Evolutionary conservation across 2,329 filamentous ascomycete genomes (phyloP).

Genomic region (Penicillium sclerotigenum): DNA sequence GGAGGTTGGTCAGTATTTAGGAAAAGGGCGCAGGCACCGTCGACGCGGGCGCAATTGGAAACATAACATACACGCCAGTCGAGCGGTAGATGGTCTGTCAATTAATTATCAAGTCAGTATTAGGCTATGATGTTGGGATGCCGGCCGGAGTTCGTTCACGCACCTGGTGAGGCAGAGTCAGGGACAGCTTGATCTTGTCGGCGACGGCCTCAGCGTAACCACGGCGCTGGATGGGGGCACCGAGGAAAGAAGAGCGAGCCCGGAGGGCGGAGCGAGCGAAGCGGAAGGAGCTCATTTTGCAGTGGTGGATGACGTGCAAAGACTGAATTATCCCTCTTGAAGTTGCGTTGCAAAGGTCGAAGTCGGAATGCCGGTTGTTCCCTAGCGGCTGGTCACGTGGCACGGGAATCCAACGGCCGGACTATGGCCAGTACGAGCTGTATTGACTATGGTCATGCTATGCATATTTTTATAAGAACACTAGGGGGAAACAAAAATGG

Average conservation of each 20-base stretch:
- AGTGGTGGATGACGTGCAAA: conserved; percentile 32
- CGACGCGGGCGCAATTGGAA: conserved; percentile 9
- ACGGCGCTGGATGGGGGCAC: conserved; percentile 76
- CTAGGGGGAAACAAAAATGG: neutral
- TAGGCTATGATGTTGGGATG: neutral
- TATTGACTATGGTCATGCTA: conserved; percentile 1
- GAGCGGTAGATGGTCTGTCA: conserved; percentile 66
- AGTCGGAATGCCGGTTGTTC: conserved; percentile 40
- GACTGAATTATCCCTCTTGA: conserved; percentile 37
- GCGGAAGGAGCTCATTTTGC: conserved; percentile 85
- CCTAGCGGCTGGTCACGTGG: conserved; percentile 38
- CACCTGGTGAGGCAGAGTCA: conserved; percentile 98
- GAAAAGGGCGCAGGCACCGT: conserved; percentile 11
- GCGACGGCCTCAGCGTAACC: conserved; percentile 84
- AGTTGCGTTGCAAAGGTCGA: conserved; percentile 41
- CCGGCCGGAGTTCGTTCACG: conserved; percentile 38
- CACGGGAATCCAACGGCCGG: conserved; percentile 12
- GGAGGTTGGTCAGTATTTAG: conserved; percentile 57
- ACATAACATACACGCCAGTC: conserved; percentile 62
- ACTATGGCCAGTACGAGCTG: conserved; percentile 3
- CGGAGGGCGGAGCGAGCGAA: conserved; percentile 86
- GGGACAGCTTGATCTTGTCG: conserved; percentile 97
- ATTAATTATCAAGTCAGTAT: conserved; percentile 24
- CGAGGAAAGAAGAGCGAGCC: conserved; percentile 73
- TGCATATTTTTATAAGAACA: neutral